Evolutionary conservation across 140 eudicot genomes (phyloP).

Genomic region (Anethum foeniculum): DNA sequence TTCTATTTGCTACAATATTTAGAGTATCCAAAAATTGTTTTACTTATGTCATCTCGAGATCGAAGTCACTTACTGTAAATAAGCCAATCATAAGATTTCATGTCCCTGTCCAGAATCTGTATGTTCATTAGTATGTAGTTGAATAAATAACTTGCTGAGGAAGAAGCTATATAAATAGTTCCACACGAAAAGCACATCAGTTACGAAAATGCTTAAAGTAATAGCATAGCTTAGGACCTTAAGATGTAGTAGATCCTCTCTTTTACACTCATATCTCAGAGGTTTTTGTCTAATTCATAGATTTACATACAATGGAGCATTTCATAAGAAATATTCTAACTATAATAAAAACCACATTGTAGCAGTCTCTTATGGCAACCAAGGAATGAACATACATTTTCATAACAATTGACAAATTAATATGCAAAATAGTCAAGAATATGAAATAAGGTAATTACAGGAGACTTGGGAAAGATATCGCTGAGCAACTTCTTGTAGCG

Average conservation of each 20-base stretch:
- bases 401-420: background rate
- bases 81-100: background rate
- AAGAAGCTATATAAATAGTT: background rate
- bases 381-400: background rate
- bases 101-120: background rate
- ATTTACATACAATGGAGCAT: background rate
- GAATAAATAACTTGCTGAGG: background rate
- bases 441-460: constrained; percentile 12
- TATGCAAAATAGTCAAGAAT: background rate
- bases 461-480: constrained; percentile 37
- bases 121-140: background rate
- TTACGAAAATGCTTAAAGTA: background rate
- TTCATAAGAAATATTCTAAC: background rate
- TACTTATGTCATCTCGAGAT: background rate
- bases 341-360: background rate
- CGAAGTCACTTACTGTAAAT: background rate
- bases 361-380: background rate
- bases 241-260: background rate
- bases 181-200: background rate
- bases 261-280: background rate
- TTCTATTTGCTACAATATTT: background rate
- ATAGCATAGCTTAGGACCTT: background rate
- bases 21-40: background rate
- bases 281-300: background rate
- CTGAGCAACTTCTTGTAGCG: constrained; percentile 41